These are phyloP conservation scores for Ophiostoma perfectum DNA, from an alignment of 2,329 filamentous ascomycete species.

Conservation along the genomic window DNA sequence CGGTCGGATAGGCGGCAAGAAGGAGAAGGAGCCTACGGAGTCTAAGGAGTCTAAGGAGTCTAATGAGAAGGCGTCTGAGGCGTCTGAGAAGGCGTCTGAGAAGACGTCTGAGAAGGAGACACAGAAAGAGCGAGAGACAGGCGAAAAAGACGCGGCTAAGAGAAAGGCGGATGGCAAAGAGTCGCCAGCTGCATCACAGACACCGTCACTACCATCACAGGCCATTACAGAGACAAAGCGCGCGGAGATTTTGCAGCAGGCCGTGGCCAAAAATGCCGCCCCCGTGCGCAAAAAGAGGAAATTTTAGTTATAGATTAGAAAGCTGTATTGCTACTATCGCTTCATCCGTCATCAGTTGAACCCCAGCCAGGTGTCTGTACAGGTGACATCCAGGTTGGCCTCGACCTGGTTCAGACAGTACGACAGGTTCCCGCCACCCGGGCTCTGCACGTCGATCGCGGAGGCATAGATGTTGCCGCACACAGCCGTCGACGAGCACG, in stretches of 20 bases:
- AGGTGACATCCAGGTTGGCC: slow-evolving; percentile 28
- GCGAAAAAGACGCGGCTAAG: not conserved
- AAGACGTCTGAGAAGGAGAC: not conserved
- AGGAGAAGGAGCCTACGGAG: not conserved
- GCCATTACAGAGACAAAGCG: slow-evolving; percentile 36
- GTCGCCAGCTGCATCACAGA: not conserved
- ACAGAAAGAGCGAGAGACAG: not conserved
- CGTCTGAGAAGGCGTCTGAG: not conserved
- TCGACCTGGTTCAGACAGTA: slow-evolving; percentile 30
- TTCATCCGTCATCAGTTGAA: slow-evolving; percentile 19
- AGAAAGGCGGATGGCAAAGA: not conserved
- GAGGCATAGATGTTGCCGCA: slow-evolving; percentile 28
- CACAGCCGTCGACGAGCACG: slow-evolving; percentile 29
- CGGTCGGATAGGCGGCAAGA: slow-evolving; percentile 39
- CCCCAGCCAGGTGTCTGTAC: slow-evolving; percentile 20
- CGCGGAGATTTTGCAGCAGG: slow-evolving; percentile 47
- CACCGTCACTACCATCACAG: not conserved
- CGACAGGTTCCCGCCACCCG: slow-evolving; percentile 26
- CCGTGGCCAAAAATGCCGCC: slow-evolving; percentile 45
- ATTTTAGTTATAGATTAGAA: slow-evolving; percentile 36
- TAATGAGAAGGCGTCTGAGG: not conserved
- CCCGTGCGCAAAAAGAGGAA: slow-evolving; percentile 53
- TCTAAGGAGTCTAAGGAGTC: not conserved
- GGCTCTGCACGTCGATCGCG: slow-evolving; percentile 30
- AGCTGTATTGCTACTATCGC: not conserved